Conservation (phyloP, 441 rosid genomes). For the Theobroma grandiflorum region DNA sequence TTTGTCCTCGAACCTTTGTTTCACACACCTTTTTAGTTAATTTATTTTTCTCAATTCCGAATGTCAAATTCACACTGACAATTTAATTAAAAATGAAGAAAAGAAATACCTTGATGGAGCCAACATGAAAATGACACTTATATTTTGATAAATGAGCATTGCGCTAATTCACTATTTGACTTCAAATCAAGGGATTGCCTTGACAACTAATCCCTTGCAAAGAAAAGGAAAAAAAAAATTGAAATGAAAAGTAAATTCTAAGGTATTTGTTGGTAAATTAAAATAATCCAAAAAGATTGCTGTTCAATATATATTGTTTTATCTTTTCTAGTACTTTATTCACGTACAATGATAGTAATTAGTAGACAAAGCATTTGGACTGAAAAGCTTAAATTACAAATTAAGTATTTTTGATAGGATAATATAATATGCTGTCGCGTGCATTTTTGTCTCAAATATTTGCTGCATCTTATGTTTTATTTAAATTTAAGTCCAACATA, state of each 20-base stretch:
- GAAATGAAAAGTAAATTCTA: neutral
- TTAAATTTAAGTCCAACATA: neutral
- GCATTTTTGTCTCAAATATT: neutral
- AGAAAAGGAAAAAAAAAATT: neutral
- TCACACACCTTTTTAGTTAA: neutral
- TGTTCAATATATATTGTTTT: too few relatives aligned
- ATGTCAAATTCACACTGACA: neutral
- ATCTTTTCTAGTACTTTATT: too few relatives aligned
- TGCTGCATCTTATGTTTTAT: neutral
- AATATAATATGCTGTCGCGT: neutral
- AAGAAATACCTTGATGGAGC: neutral
- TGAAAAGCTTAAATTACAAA: neutral
- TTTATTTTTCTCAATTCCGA: neutral
- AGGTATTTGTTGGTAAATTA: neutral
- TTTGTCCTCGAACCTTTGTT: neutral
- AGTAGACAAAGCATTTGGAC: neutral
- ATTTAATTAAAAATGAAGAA: neutral
- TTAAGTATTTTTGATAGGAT: neutral
- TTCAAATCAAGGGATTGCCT: neutral
- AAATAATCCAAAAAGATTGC: too few relatives aligned
- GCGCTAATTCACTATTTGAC: neutral
- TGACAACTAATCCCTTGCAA: neutral
- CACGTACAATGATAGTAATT: too few relatives aligned
- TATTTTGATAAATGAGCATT: neutral
- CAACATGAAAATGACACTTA: neutral